Conservation (phyloP, 192 early-diverging fungal species). For the Coemansia sp. region DNA sequence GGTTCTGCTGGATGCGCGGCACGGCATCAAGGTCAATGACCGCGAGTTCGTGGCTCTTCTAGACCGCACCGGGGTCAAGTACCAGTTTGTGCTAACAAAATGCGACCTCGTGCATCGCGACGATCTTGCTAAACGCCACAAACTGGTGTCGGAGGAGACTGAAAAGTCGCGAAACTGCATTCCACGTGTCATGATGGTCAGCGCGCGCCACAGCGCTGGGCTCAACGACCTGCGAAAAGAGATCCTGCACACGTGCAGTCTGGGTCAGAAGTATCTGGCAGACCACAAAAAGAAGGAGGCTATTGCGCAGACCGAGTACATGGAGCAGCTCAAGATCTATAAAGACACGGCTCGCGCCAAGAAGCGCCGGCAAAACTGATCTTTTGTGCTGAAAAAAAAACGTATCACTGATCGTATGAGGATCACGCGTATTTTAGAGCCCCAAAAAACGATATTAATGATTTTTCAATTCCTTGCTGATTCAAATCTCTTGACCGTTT, state of each 20-base stretch:
- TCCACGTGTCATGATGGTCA: slow-evolving; percentile 62
- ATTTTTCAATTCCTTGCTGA: too few species aligned
- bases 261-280: slow-evolving; percentile 53
- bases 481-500: too few species aligned
- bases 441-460: too few species aligned
- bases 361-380: slow-evolving; percentile 14
- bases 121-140: slow-evolving; percentile 63
- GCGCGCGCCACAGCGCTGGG: slow-evolving; percentile 58
- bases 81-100: slow-evolving; percentile 63
- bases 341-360: slow-evolving; percentile 39
- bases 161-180: slow-evolving; percentile 39
- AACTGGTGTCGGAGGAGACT: slow-evolving; percentile 55
- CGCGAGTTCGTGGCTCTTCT: slow-evolving; percentile 48
- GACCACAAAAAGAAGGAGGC: slow-evolving; percentile 43
- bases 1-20: slow-evolving; percentile 76
- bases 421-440: too few species aligned
- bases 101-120: slow-evolving; percentile 67
- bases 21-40: slow-evolving; percentile 60
- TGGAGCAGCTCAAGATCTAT: slow-evolving; percentile 45
- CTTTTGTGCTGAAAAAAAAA: background rate
- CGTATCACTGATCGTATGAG: too few species aligned
- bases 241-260: slow-evolving; percentile 58
- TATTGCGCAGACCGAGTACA: slow-evolving; percentile 41
- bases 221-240: slow-evolving; percentile 73
- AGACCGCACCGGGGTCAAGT: slow-evolving; percentile 40